Conservation (phyloP, 768 basidiomycete genomes). For the Amanita molliuscula region DNA sequence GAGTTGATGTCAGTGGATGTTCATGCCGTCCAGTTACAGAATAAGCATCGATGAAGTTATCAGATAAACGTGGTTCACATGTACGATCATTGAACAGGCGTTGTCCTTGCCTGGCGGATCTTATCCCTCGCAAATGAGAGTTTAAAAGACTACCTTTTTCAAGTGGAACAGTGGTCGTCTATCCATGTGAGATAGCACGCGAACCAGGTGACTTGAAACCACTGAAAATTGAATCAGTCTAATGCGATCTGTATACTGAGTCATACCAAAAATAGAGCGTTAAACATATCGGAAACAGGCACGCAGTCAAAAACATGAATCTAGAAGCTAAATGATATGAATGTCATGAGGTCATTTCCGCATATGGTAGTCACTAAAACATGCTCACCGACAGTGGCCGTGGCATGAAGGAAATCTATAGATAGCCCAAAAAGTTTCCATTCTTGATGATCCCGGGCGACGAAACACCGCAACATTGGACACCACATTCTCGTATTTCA, state of each 20-base stretch:
- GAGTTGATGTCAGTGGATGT: background rate
- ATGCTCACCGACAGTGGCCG: conserved; percentile 2
- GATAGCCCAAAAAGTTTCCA: background rate
- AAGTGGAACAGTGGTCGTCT: background rate
- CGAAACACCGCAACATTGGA: conserved; percentile 1
- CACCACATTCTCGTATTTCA: conserved; percentile 1
- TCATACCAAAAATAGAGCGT: background rate
- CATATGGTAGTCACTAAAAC: background rate
- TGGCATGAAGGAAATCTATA: background rate
- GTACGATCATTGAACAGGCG: background rate
- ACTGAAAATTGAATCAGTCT: background rate
- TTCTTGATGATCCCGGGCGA: background rate
- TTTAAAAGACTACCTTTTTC: background rate
- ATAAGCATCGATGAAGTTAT: background rate
- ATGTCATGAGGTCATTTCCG: background rate
- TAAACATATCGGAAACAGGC: background rate
- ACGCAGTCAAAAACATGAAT: background rate
- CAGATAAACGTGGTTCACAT: background rate
- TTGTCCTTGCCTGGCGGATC: background rate
- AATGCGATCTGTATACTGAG: background rate
- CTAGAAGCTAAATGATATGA: background rate
- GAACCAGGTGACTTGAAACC: background rate
- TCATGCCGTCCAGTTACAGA: background rate
- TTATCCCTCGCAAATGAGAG: background rate
- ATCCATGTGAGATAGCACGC: background rate